These are phyloP conservation scores for Gracilaria caudata DNA, from an alignment of 23 red algal species.

Conservation along the genomic window DNA sequence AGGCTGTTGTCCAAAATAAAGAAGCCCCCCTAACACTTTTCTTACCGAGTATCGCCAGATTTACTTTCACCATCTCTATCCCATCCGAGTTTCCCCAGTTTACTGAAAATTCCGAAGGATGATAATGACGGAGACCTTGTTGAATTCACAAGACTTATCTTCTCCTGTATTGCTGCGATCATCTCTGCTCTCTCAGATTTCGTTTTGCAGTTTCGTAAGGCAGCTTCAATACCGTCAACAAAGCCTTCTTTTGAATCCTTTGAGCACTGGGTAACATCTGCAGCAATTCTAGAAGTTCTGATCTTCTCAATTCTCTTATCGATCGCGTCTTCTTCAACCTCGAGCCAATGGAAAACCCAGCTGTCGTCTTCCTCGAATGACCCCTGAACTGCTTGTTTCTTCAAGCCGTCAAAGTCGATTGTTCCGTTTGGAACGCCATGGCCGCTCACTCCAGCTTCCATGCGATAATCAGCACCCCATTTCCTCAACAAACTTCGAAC, in stretches of 20 bases:
- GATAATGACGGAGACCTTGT: conserved; percentile 49
- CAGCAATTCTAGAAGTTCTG: conserved; percentile 56
- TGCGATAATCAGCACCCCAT: conserved; percentile 72
- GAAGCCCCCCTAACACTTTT: too few relatives aligned
- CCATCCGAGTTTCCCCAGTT: conserved; percentile 70
- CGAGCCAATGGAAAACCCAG: conserved; percentile 91
- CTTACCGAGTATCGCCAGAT: conserved; percentile 9
- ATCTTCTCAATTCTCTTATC: conserved; percentile 75
- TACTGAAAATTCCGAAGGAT: conserved; percentile 65
- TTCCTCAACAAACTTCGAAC: conserved; percentile 71
- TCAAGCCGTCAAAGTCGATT: conserved; percentile 8
- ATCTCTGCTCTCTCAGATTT: conserved; percentile 51
- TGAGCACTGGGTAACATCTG: conserved; percentile 30
- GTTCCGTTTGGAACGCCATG: conserved; percentile 14
- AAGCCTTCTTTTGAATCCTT: conserved; percentile 65
- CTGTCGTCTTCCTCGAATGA: conserved; percentile 79
- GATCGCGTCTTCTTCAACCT: conserved; percentile 82
- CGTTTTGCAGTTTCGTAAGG: conserved; percentile 51
- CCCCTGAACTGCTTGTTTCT: background rate
- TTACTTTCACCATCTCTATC: conserved; percentile 34
- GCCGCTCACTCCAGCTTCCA: conserved; percentile 41
- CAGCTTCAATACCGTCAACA: conserved; percentile 71
- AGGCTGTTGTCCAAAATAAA: too few relatives aligned
- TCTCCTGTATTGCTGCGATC: conserved; percentile 63
- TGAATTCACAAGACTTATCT: conserved; percentile 47